Base-by-base conservation (phyloP, 768 basidiomycete genomes). In the Tylopilus sp. region DNA sequence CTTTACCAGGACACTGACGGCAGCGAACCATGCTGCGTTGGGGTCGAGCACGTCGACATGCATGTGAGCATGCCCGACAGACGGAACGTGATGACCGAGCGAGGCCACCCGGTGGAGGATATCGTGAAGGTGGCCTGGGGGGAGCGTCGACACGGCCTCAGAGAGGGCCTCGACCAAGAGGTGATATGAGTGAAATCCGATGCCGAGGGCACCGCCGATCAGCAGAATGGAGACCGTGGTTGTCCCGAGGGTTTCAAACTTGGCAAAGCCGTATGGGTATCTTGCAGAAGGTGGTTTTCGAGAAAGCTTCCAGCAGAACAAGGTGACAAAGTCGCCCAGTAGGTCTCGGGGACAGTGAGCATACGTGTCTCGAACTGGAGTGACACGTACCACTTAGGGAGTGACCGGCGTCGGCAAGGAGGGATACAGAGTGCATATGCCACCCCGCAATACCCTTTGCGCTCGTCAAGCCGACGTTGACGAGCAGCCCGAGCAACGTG, bases 1-100 rank as follows among this genome's bases (percentile, higher is more conserved):
- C 66, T 99, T 99, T 53, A 79, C 69, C 4, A 91, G 44, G 3
- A 98, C 82, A 56, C 90, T 84, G 20, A 83, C 61, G 1, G 83
- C 82, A 8, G 97, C 97, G 61, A 98, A 95, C 94, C 95, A 98
- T 25, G 94, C 93, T 18, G 97, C 97, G 64, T 98, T 94, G 38
- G 91, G 88, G 65, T 97, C 93, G 6, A 97, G 75, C 6, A 73
- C 69, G 35, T 73, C 80, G 1, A 72, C 71, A 20, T 84, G 82
- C 3, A 72, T 70, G 59, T 85, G 83, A 33, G 60, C 72, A 61
- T 89, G 82, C 8, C 67, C 73, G 28, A 82, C 78, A 20, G 62
- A 43, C 6, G 84, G 80, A 11, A 80, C 63, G n/a, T 72, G 71
- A 25, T 83, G 79, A 21, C 80, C 83, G 31, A 75, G 72, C 15